phyloP scores from a whole-genome alignment of 2,329 filamentous ascomycete genomes.

The Hirsutella minnesotensis region DNA sequence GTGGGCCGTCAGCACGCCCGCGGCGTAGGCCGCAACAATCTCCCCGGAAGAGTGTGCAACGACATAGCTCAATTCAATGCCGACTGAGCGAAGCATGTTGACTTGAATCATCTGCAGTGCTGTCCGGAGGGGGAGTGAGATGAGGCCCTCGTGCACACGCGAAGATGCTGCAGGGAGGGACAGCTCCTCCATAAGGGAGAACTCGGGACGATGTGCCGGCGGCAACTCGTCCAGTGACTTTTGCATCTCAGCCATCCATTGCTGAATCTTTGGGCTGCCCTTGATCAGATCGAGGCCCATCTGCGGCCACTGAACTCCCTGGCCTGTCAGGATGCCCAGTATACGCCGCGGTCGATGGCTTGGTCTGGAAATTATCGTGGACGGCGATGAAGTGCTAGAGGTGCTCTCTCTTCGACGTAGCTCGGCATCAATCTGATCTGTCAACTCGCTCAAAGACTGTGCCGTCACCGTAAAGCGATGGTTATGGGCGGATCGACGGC shows the following conservation, averaged over 20 bases:
- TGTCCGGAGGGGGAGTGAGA: constrained; percentile 21
- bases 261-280: neutral
- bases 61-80: constrained; percentile 16
- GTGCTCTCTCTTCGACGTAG: neutral
- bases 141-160: constrained; percentile 1
- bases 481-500: too few species aligned
- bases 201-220: neutral
- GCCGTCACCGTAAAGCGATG: too few species aligned
- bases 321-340: constrained; percentile 20
- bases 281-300: constrained; percentile 19
- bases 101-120: constrained; percentile 27
- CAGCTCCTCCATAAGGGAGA: neutral
- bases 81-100: constrained; percentile 18
- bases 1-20: constrained; percentile 6
- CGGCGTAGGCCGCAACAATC: constrained; percentile 27
- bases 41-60: constrained; percentile 29
- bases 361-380: neutral
- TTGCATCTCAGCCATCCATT: neutral
- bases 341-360: neutral
- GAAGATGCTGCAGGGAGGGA: neutral
- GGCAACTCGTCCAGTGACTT: neutral
- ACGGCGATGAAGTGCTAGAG: neutral
- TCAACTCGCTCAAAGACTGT: too few species aligned
- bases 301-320: constrained; percentile 19
- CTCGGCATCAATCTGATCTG: neutral